Conservation (phyloP, 768 basidiomycete species). For the Suillus brevipes region DNA sequence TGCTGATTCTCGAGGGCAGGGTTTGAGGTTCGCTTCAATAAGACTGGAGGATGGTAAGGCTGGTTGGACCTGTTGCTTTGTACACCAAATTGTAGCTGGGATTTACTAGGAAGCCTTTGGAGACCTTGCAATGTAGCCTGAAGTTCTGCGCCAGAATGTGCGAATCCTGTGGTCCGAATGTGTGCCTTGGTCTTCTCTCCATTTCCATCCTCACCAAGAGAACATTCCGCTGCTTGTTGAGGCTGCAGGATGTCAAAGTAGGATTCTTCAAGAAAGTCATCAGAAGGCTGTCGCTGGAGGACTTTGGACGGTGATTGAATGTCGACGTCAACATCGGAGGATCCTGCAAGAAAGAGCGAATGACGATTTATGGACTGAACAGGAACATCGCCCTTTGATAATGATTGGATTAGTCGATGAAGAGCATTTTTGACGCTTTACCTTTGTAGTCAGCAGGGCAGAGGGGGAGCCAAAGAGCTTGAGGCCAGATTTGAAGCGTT, state of each 20-base stretch:
- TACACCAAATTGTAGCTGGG: not conserved
- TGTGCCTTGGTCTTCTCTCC: too few species aligned
- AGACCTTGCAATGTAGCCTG: not conserved
- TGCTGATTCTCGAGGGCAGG: not conserved
- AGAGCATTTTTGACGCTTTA: not conserved
- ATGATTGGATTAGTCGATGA: constrained; percentile 1
- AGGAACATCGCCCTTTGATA: not conserved
- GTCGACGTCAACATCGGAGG: constrained; percentile 16
- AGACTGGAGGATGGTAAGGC: not conserved
- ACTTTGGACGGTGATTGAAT: not conserved
- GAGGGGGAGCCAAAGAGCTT: constrained; percentile 1
- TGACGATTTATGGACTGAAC: not conserved
- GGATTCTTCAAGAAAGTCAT: constrained; percentile 36
- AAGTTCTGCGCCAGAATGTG: not conserved
- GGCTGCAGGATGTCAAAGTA: constrained; percentile 31
- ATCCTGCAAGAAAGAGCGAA: constrained; percentile 20
- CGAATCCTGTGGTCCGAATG: not conserved
- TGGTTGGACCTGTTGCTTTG: not conserved
- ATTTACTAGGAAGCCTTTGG: not conserved
- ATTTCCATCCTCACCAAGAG: not conserved
- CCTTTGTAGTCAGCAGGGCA: constrained; percentile 4
- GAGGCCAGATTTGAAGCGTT: constrained; percentile 15
- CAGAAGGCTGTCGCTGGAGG: constrained; percentile 8
- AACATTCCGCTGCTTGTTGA: not conserved
- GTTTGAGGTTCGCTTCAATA: not conserved